Evolutionary conservation across 1,284 basidiomycete species (phyloP).

Genomic region (Ceratobasidium sp.): DNA sequence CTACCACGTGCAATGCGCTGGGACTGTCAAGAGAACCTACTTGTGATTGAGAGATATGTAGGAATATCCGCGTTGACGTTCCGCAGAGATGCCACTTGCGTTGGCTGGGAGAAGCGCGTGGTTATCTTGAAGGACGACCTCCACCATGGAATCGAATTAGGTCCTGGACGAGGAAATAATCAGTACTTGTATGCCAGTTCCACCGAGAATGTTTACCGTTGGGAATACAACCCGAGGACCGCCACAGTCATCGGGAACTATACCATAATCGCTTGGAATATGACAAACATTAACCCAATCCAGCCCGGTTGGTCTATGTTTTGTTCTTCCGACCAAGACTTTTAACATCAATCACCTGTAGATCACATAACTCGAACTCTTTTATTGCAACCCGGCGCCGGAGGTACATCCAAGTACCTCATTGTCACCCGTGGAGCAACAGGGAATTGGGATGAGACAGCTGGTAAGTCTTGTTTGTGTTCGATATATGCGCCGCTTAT

Average conservation of each 20-base stretch:
- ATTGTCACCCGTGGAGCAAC: conserved; percentile 58
- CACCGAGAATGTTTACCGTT: conserved; percentile 23
- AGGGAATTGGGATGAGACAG: conserved; percentile 60
- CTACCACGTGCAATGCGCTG: conserved; percentile 60
- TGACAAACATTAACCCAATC: conserved; percentile 59
- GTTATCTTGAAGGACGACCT: conserved; percentile 58
- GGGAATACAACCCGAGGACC: conserved; percentile 33
- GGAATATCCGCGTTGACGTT: conserved; percentile 59
- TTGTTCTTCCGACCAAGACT: neutral
- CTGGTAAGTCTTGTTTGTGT: conserved; percentile 8
- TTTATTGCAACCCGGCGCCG: conserved; percentile 53
- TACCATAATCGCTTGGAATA: conserved; percentile 49
- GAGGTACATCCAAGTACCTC: conserved; percentile 39
- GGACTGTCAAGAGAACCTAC: conserved; percentile 58
- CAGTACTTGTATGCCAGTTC: conserved; percentile 51
- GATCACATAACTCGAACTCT: conserved; percentile 58
- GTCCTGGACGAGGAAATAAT: conserved; percentile 37
- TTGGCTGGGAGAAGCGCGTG: conserved; percentile 59
- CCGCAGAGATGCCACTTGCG: conserved; percentile 44
- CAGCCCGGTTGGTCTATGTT: neutral
- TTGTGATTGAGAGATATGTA: conserved; percentile 60
- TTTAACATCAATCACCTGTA: conserved; percentile 50
- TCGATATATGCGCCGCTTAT: too few relatives aligned
- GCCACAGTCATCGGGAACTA: conserved; percentile 46
- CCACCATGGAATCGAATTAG: conserved; percentile 62